Evolutionary conservation across 176 grass and related monocot species (phyloP).

Genomic region (Stipa capillata): DNA sequence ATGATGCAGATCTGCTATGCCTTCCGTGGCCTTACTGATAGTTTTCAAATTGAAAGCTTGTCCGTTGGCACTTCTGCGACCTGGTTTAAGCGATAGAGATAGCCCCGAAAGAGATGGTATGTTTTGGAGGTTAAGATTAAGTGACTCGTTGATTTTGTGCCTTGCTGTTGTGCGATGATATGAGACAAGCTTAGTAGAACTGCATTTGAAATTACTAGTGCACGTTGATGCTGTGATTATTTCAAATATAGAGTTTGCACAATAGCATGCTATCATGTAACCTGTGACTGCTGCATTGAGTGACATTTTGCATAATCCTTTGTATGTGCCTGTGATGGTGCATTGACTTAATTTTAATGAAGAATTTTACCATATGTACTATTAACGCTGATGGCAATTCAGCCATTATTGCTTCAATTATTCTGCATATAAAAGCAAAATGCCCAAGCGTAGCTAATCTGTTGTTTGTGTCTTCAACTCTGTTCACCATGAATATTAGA

Average conservation of each 20-base stretch:
- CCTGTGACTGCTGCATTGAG: too few species aligned
- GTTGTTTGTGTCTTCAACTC: neutral
- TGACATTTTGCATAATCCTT: neutral
- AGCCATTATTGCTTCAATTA: neutral
- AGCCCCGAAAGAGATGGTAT: neutral
- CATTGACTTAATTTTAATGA: neutral
- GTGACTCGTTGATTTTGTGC: neutral
- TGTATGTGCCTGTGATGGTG: neutral
- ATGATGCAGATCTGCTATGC: neutral
- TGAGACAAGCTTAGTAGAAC: too few species aligned
- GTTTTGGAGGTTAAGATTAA: too few species aligned
- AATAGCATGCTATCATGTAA: too few species aligned
- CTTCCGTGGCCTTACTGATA: neutral
- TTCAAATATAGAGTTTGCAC: too few species aligned
- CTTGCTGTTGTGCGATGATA: neutral
- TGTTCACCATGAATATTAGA: neutral
- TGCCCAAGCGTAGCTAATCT: too few species aligned
- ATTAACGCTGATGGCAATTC: neutral
- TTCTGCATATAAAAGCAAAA: neutral
- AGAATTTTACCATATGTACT: neutral
- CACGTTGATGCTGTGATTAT: too few species aligned
- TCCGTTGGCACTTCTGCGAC: neutral
- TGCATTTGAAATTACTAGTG: too few species aligned
- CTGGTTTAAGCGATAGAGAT: neutral
- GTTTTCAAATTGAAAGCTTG: neutral